Evolutionary conservation across 2,329 filamentous ascomycete genomes (phyloP).

Genomic region (Alternaria longipes): DNA sequence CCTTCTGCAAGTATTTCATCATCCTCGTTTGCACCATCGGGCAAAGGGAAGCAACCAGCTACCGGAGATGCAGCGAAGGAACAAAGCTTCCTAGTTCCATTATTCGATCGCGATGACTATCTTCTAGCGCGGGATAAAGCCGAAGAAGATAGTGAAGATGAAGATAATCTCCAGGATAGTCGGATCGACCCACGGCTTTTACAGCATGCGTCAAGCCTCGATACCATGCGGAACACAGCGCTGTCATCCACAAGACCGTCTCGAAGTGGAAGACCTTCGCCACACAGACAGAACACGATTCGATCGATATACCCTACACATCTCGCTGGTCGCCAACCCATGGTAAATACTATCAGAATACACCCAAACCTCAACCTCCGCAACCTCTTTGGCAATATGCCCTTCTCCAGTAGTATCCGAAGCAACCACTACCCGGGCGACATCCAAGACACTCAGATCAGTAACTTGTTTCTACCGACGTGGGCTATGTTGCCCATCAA

Average conservation of each 20-base stretch:
- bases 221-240: slow-evolving; percentile 1
- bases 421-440: slow-evolving; percentile 21
- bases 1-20: slow-evolving; percentile 6
- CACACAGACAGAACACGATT: slow-evolving; percentile 12
- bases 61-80: neutral
- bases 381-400: slow-evolving; percentile 30
- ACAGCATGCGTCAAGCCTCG: slow-evolving; percentile 6
- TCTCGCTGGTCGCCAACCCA: slow-evolving; percentile 28
- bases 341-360: slow-evolving; percentile 31
- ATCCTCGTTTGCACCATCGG: slow-evolving; percentile 11
- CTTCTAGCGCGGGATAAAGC: slow-evolving; percentile 23
- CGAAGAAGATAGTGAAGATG: slow-evolving; percentile 21
- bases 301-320: slow-evolving; percentile 32
- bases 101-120: slow-evolving; percentile 35
- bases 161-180: slow-evolving; percentile 11
- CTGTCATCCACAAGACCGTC: slow-evolving; percentile 20
- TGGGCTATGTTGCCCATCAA: slow-evolving; percentile 40
- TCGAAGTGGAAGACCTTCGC: slow-evolving; percentile 16
- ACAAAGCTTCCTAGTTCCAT: slow-evolving; percentile 21
- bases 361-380: slow-evolving; percentile 34
- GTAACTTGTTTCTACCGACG: slow-evolving; percentile 32
- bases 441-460: slow-evolving; percentile 19
- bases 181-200: slow-evolving; percentile 26
- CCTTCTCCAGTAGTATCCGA: slow-evolving; percentile 23
- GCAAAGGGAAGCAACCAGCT: slow-evolving; percentile 20